Evolutionary conservation across 345 rosid genomes (phyloP).

Genomic region (Citrus sinensis): DNA sequence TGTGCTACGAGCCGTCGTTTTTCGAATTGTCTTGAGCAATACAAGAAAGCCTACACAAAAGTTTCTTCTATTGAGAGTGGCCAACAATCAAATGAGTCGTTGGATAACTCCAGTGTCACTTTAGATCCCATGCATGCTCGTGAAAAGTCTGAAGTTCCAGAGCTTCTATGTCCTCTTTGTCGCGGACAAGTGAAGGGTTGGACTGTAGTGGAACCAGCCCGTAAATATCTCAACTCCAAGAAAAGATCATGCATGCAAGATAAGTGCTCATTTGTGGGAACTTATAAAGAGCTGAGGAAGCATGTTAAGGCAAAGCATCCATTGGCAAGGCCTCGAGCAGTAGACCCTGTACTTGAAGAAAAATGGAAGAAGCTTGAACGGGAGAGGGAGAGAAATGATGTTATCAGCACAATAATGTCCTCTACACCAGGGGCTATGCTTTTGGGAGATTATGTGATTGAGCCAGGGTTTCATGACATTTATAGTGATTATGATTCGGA

Average conservation of each 20-base stretch:
- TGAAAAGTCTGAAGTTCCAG: constrained; percentile 48
- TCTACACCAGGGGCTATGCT: constrained; percentile 77
- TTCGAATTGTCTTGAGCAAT: constrained; percentile 86
- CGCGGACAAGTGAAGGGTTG: constrained; percentile 93
- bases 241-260: constrained; percentile 83
- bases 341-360: constrained; percentile 66
- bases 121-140: constrained; percentile 14
- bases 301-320: constrained; percentile 83
- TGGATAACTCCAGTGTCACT: constrained; percentile 22
- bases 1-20: constrained; percentile 82
- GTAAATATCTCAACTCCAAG: constrained; percentile 58
- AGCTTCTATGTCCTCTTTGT: constrained; percentile 81
- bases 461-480: constrained; percentile 43
- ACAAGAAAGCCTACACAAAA: constrained; percentile 69
- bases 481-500: constrained; percentile 50
- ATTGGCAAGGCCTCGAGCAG: constrained; percentile 64
- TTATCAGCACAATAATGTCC: constrained; percentile 71
- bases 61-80: constrained; percentile 28
- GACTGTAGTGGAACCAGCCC: constrained; percentile 80
- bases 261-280: constrained; percentile 58
- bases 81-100: constrained; percentile 16
- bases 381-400: constrained; percentile 65
- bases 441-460: constrained; percentile 87
- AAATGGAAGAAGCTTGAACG: constrained; percentile 78
- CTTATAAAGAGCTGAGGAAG: constrained; percentile 61